Conservation (phyloP, 108 stramenopile genomes). For the Hondaea fermentalgiana region DNA sequence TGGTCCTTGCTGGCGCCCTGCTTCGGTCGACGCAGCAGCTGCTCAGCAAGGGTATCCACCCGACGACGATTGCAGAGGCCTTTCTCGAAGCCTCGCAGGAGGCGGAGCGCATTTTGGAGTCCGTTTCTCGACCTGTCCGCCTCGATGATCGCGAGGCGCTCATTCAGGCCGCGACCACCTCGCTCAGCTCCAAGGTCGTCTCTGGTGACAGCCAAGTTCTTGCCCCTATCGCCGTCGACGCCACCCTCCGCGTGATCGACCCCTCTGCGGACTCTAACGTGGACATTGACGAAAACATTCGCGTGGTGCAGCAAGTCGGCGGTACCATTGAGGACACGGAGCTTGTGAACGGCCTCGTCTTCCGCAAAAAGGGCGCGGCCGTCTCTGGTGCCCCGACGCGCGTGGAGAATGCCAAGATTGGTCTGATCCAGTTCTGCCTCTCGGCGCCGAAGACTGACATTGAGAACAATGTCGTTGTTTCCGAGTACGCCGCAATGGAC, state of each 20-base stretch:
- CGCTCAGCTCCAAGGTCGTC: slow-evolving; percentile 89
- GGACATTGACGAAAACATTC: slow-evolving; percentile 82
- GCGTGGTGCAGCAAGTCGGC: slow-evolving; percentile 90
- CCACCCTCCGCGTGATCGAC: slow-evolving; percentile 78
- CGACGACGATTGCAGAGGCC: slow-evolving; percentile 79
- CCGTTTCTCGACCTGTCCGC: slow-evolving; percentile 67
- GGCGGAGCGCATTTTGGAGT: slow-evolving; percentile 43
- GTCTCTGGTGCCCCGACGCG: slow-evolving; percentile 80
- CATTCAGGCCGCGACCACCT: slow-evolving; percentile 84
- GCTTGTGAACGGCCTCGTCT: slow-evolving; percentile 84
- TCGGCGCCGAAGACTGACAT: slow-evolving; percentile 99
- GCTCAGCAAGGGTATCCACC: slow-evolving; percentile 74
- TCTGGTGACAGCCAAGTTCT: slow-evolving; percentile 83
- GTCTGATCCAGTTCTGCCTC: slow-evolving; percentile 83
- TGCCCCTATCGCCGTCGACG: slow-evolving; percentile 95
- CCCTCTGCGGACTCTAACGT: slow-evolving; percentile 67
- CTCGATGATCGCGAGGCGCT: slow-evolving; percentile 69
- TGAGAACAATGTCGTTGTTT: slow-evolving; percentile 97
- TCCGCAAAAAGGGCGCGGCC: slow-evolving; percentile 82
- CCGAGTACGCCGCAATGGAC: slow-evolving; percentile 98
- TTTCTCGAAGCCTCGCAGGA: slow-evolving; percentile 52
- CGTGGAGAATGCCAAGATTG: slow-evolving; percentile 89
- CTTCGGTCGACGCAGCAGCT: slow-evolving; percentile 69
- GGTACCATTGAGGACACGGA: slow-evolving; percentile 99
- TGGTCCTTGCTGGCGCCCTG: slow-evolving; percentile 91